Conservation (phyloP, 768 basidiomycete species). For the Calocybe cyanea region DNA sequence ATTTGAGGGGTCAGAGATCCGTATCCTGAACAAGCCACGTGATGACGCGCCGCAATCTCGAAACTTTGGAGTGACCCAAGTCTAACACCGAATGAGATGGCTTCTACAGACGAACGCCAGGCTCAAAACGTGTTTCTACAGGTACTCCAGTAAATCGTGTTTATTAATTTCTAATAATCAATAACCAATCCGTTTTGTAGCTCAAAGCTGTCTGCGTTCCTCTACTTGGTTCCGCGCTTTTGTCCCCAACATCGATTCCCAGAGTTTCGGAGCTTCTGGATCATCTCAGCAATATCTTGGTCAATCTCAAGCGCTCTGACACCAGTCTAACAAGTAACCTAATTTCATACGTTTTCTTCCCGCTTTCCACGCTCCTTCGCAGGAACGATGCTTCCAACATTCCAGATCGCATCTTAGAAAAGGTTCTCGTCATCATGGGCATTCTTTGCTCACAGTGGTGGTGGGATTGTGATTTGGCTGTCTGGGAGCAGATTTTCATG, state of each 20-base stretch:
- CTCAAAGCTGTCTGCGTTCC: slow-evolving; percentile 78
- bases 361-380: slow-evolving; percentile 79
- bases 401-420: slow-evolving; percentile 79
- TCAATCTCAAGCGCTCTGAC: slow-evolving; percentile 34
- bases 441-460: slow-evolving; percentile 74
- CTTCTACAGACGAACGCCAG: slow-evolving; percentile 16
- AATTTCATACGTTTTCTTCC: slow-evolving; percentile 84
- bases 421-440: slow-evolving; percentile 54
- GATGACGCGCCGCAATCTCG: neutral
- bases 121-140: slow-evolving; percentile 32
- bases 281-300: slow-evolving; percentile 46
- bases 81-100: too few species aligned
- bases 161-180: neutral
- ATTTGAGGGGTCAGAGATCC: neutral
- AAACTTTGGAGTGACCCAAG: too few species aligned
- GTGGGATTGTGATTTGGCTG: slow-evolving; percentile 69
- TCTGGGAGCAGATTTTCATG: slow-evolving; percentile 88
- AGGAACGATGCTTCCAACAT: slow-evolving; percentile 67
- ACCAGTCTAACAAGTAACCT: slow-evolving; percentile 49
- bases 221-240: slow-evolving; percentile 64
- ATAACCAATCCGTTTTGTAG: slow-evolving; percentile 25
- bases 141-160: slow-evolving; percentile 21
- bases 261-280: slow-evolving; percentile 48
- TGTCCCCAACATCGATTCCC: slow-evolving; percentile 53
- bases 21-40: neutral